Conservation (phyloP, 176 grass and related monocot species). For the Rhynchospora tenuis region DNA sequence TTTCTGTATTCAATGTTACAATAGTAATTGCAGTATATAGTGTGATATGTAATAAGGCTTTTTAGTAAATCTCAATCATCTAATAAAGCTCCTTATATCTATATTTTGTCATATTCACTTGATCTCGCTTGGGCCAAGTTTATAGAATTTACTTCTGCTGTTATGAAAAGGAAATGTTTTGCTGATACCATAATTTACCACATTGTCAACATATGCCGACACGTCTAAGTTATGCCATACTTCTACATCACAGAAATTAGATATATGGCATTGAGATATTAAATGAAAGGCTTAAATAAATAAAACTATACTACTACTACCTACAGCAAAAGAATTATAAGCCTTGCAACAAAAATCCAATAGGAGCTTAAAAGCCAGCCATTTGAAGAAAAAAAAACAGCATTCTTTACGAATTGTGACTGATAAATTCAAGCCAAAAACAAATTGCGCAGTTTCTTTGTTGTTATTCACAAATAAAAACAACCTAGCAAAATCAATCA, state of each 20-base stretch:
- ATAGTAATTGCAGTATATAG: background rate
- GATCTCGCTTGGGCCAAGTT: background rate
- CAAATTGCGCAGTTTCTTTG: no score
- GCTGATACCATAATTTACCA: background rate
- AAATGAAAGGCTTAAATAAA: background rate
- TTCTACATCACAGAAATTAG: background rate
- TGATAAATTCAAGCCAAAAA: no score
- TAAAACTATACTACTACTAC: background rate
- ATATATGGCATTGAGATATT: background rate
- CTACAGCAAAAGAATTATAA: background rate
- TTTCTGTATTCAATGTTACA: background rate
- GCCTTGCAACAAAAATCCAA: no score
- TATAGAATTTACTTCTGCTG: background rate
- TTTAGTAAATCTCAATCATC: background rate
- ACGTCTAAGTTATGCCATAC: background rate
- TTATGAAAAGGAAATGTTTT: background rate
- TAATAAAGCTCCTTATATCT: background rate
- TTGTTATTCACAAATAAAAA: no score
- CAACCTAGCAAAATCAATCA: no score
- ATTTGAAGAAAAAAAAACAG: no score
- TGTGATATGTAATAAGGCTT: background rate
- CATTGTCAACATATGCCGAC: no score
- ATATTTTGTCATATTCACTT: background rate
- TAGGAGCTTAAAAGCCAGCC: no score
- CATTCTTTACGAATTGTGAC: no score